Conservation (phyloP, 768 basidiomycete species). For the Clitopilus hobsonii region DNA sequence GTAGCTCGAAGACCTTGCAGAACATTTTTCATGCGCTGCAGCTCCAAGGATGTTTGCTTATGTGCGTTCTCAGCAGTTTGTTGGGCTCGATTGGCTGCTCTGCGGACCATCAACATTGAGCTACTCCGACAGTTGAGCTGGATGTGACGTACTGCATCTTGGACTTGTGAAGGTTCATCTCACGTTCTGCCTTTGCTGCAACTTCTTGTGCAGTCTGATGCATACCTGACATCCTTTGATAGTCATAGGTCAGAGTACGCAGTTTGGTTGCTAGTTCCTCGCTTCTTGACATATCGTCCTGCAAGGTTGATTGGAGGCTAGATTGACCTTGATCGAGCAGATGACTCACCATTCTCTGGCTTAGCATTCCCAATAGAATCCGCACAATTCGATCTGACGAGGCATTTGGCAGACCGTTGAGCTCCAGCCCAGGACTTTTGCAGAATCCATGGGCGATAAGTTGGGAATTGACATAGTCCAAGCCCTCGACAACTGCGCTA, state of each 20-base stretch:
- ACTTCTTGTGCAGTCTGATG: constrained; percentile 54
- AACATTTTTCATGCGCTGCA: constrained; percentile 66
- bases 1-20: constrained; percentile 67
- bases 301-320: constrained; percentile 1
- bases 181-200: constrained; percentile 73
- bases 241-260: constrained; percentile 75
- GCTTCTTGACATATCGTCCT: constrained; percentile 74
- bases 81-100: constrained; percentile 48
- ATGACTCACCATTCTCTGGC: constrained; percentile 68
- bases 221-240: constrained; percentile 69
- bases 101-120: constrained; percentile 25
- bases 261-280: constrained; percentile 74
- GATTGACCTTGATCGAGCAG: neutral
- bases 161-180: constrained; percentile 68
- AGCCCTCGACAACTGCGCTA: constrained; percentile 41
- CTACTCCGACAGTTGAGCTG: neutral
- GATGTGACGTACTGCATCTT: constrained; percentile 56
- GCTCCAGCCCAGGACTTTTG: constrained; percentile 54
- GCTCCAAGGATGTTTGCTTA: constrained; percentile 64
- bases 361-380: constrained; percentile 71
- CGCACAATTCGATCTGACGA: constrained; percentile 60
- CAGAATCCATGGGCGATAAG: constrained; percentile 79
- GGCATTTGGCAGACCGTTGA: constrained; percentile 57
- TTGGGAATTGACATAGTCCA: constrained; percentile 80
- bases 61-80: constrained; percentile 60